Percentiles rank a stretch among this genome's conserved stretches.
phyloP scores from a whole-genome alignment of 345 rosid species.

The Rhizophora apiculata region DNA sequence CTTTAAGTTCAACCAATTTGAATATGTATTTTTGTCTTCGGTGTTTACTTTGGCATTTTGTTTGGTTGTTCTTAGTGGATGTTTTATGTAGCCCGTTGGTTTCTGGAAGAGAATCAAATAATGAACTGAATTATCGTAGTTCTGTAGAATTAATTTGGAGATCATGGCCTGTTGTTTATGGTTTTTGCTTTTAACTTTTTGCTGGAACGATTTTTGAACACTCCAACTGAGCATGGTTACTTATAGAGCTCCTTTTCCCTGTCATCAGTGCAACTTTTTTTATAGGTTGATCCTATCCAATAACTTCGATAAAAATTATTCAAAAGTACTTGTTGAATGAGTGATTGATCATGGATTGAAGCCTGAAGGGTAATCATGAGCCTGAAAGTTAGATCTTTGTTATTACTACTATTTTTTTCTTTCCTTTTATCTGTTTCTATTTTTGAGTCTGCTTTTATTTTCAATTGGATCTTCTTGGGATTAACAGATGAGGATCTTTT shows the following conservation, averaged over 20 bases:
- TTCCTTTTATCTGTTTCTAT: neutral
- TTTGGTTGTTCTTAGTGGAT: neutral
- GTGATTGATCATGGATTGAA: conserved; percentile 9
- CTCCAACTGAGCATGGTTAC: conserved; percentile 9
- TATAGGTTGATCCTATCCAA: neutral
- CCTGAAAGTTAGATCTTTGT: conserved; percentile 6
- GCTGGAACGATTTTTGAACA: neutral
- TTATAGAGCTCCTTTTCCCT: conserved; percentile 20
- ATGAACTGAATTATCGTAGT: neutral
- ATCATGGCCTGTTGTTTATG: conserved; percentile 11
- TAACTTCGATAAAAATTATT: no score
- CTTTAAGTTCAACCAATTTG: neutral
- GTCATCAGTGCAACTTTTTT: conserved; percentile 12
- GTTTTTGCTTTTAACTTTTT: conserved; percentile 22
- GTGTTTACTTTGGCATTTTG: neutral
- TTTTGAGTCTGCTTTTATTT: neutral
- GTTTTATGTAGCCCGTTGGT: neutral
- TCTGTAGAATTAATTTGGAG: conserved; percentile 5
- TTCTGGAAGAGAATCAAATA: neutral
- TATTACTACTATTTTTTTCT: neutral
- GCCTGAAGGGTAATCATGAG: conserved; percentile 10
- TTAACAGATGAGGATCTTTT: neutral
- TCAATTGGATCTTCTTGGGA: neutral
- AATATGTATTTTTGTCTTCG: neutral
- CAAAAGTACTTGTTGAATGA: no score